Conservation (phyloP, 805 yeast genomes). For the Barnettozyma populi region DNA sequence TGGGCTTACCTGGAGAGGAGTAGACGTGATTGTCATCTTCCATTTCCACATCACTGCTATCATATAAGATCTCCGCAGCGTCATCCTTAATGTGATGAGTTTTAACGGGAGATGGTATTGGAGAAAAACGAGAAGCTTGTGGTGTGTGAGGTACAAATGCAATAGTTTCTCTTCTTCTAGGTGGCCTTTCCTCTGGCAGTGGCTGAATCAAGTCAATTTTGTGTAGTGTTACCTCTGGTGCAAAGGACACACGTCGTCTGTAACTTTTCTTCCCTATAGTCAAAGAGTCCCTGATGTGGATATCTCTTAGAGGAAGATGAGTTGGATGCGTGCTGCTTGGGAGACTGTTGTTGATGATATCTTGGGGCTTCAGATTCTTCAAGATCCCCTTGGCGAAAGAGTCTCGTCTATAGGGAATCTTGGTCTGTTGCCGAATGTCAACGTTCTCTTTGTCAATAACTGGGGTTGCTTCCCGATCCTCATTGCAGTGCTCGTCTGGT, state of each 20-base stretch:
- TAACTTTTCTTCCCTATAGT: slow-evolving; percentile 14
- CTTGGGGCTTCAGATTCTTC: slow-evolving; percentile 11
- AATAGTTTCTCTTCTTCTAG: slow-evolving; percentile 26
- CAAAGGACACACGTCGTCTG: slow-evolving; percentile 26
- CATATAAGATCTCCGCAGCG: slow-evolving; percentile 19
- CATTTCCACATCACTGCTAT: slow-evolving; percentile 26
- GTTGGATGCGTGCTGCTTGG: slow-evolving; percentile 14
- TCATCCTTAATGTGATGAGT: slow-evolving; percentile 9
- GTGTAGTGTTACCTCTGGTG: slow-evolving; percentile 28
- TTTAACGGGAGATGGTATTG: slow-evolving; percentile 3
- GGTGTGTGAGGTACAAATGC: slow-evolving; percentile 18
- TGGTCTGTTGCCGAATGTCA: neutral
- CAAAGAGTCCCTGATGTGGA: slow-evolving; percentile 1
- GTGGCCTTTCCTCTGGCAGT: slow-evolving; percentile 12
- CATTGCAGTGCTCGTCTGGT: neutral
- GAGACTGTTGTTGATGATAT: slow-evolving; percentile 3
- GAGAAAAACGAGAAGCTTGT: slow-evolving; percentile 6
- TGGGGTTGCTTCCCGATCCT: neutral
- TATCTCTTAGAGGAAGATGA: slow-evolving; percentile 18
- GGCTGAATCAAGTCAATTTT: slow-evolving; percentile 21
- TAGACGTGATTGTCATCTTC: slow-evolving; percentile 21
- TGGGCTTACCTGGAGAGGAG: slow-evolving; percentile 18
- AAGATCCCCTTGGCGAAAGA: slow-evolving; percentile 22
- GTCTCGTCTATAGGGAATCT: slow-evolving; percentile 19
- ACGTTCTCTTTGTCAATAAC: slow-evolving; percentile 4